Percentiles rank a stretch among this genome's conserved stretches.
phyloP scores from a whole-genome alignment of 192 early-diverging fungal genomes.

The Linnemannia elongata region DNA sequence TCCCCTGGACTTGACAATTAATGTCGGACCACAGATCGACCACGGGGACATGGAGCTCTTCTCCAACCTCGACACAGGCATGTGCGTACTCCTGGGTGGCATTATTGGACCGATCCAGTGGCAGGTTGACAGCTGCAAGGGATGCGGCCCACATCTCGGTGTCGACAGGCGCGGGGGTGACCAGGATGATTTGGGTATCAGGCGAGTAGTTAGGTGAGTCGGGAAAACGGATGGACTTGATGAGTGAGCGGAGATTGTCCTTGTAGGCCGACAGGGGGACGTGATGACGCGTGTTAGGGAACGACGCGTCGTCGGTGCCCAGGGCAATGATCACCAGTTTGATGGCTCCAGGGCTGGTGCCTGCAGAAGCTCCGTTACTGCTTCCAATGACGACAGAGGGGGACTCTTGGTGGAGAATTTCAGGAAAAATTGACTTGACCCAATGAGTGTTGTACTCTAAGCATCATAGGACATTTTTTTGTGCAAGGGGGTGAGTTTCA shows the following conservation, averaged over 20 bases:
- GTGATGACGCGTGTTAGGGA: conserved; percentile 66
- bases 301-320: conserved; percentile 86
- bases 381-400: conserved; percentile 7
- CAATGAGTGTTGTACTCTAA: conserved; percentile 80
- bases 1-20: conserved; percentile 24
- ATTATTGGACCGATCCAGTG: conserved; percentile 36
- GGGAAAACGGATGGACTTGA: conserved; percentile 66
- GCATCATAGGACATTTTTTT: background rate
- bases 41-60: conserved; percentile 60
- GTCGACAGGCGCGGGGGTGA: conserved; percentile 83
- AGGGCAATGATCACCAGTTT: conserved; percentile 80
- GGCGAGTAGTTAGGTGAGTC: conserved; percentile 71
- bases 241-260: conserved; percentile 70
- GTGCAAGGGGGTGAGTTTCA: background rate
- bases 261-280: conserved; percentile 72
- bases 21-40: conserved; percentile 28
- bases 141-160: conserved; percentile 64
- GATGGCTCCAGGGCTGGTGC: conserved; percentile 43
- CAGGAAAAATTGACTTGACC: conserved; percentile 64
- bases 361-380: background rate
- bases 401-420: conserved; percentile 65
- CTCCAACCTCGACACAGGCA: conserved; percentile 60
- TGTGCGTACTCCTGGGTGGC: conserved; percentile 69
- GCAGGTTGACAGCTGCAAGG: conserved; percentile 41
- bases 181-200: conserved; percentile 74